Percentiles rank a stretch among this genome's conserved stretches.
These are phyloP conservation scores for Globisporangium parvum DNA, from an alignment of 352 stramenopile species.

Conservation along the genomic window DNA sequence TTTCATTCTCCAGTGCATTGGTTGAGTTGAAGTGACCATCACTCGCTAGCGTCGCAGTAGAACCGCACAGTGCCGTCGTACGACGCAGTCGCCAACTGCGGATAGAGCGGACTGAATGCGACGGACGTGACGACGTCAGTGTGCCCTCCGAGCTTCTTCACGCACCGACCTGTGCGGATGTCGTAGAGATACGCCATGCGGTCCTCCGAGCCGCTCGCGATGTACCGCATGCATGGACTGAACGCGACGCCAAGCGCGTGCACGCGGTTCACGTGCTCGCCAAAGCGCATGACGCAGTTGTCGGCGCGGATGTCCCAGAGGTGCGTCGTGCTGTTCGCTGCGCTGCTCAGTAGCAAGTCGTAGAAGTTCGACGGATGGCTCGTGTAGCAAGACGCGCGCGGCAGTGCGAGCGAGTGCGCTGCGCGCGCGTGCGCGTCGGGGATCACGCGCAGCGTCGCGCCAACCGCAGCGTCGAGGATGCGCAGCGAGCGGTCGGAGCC, in stretches of 20 bases:
- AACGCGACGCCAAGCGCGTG: slow-evolving; percentile 70
- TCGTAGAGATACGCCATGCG: slow-evolving; percentile 82
- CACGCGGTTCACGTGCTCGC: slow-evolving; percentile 80
- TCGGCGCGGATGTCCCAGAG: slow-evolving; percentile 86
- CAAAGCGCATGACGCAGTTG: slow-evolving; percentile 82
- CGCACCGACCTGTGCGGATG: slow-evolving; percentile 56
- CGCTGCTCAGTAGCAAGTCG: slow-evolving; percentile 76
- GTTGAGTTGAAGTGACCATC: background rate
- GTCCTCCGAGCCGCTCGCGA: slow-evolving; percentile 85
- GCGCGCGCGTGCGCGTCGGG: slow-evolving; percentile 53
- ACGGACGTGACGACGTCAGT: slow-evolving; percentile 74
- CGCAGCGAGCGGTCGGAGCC: slow-evolving; percentile 73
- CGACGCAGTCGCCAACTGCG: slow-evolving; percentile 76
- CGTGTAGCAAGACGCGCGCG: slow-evolving; percentile 54
- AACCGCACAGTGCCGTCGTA: slow-evolving; percentile 74
- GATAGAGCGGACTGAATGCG: slow-evolving; percentile 70
- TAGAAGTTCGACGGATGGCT: slow-evolving; percentile 76
- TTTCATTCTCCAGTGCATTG: too few species aligned
- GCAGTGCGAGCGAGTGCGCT: slow-evolving; percentile 60
- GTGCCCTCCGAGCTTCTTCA: slow-evolving; percentile 60
- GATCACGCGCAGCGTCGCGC: slow-evolving; percentile 49
- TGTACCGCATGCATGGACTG: slow-evolving; percentile 88
- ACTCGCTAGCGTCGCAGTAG: slow-evolving; percentile 20
- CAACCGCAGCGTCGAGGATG: slow-evolving; percentile 66
- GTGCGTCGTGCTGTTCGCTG: slow-evolving; percentile 59